Evolutionary conservation across 164 flowering plant genomes (phyloP).

Genomic region (Stephania yunnanensis): DNA sequence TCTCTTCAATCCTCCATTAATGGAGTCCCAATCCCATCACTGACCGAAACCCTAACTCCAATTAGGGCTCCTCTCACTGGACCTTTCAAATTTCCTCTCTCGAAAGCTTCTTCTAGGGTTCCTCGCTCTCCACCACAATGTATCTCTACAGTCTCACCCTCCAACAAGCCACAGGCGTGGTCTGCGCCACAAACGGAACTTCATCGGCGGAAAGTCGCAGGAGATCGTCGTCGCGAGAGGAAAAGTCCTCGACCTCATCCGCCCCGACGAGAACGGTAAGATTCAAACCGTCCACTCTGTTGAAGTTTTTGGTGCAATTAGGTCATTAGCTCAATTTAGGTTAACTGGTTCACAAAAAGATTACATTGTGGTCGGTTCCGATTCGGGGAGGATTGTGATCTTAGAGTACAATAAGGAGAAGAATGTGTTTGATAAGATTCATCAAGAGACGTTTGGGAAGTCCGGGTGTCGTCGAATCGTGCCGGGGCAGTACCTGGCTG

Average conservation of each 20-base stretch:
- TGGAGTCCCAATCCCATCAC: neutral
- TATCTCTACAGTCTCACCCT: constrained; percentile 89
- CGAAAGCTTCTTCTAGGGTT: neutral
- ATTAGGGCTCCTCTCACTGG: constrained; percentile 7
- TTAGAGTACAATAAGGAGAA: constrained; percentile 83
- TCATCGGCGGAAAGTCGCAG: constrained; percentile 76
- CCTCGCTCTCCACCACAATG: constrained; percentile 30
- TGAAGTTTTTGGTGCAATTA: constrained; percentile 78
- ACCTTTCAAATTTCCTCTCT: neutral
- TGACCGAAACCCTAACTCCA: constrained; percentile 6
- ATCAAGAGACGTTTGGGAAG: constrained; percentile 94
- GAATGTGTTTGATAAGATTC: constrained; percentile 79
- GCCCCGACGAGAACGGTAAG: constrained; percentile 92
- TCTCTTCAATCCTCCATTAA: neutral
- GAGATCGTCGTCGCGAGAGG: constrained; percentile 93
- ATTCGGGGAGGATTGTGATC: constrained; percentile 88
- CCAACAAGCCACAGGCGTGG: constrained; percentile 80
- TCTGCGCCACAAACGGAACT: constrained; percentile 82
- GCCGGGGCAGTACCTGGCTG: constrained; percentile 83
- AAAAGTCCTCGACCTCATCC: constrained; percentile 81
- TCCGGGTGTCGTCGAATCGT: constrained; percentile 92
- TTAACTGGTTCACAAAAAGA: constrained; percentile 90
- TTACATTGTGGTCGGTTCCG: constrained; percentile 90
- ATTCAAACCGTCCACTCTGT: constrained; percentile 79
- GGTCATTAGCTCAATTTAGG: constrained; percentile 82